These are phyloP conservation scores for Heliamphora exappendiculata DNA, from an alignment of 148 eudicot genomes.

Conservation along the genomic window DNA sequence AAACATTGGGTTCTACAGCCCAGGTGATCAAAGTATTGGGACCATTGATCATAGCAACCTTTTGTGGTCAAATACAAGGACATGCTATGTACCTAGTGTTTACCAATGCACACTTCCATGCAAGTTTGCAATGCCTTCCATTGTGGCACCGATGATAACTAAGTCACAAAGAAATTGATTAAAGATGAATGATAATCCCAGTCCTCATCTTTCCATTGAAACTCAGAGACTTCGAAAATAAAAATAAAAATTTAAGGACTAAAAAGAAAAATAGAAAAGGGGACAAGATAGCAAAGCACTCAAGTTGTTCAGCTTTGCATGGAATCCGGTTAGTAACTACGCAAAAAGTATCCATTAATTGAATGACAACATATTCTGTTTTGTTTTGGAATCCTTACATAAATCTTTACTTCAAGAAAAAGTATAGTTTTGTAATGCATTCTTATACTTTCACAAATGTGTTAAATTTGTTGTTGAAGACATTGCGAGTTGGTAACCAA, in stretches of 20 bases:
- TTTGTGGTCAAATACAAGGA: neutral
- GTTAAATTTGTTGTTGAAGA: neutral
- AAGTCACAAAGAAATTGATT: neutral
- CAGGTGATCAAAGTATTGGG: neutral
- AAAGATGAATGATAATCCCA: neutral
- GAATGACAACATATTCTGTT: neutral
- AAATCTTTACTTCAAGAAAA: neutral
- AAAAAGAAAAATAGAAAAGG: neutral
- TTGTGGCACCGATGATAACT: neutral
- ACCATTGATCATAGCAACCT: neutral
- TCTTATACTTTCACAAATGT: neutral
- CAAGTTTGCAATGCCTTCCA: neutral
- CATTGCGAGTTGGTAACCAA: neutral
- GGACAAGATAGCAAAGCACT: neutral
- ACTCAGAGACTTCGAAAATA: too few relatives aligned
- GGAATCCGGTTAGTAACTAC: neutral
- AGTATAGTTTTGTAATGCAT: neutral
- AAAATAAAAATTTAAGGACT: too few relatives aligned
- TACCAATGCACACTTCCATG: neutral
- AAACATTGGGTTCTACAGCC: neutral
- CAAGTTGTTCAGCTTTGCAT: neutral
- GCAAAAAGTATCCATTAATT: neutral
- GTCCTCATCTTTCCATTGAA: neutral
- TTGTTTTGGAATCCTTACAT: neutral
- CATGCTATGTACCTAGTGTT: neutral